These are phyloP conservation scores for Saxispiralis lemnorum DNA, from an alignment of 495 filamentous ascomycete species.

Conservation along the genomic window DNA sequence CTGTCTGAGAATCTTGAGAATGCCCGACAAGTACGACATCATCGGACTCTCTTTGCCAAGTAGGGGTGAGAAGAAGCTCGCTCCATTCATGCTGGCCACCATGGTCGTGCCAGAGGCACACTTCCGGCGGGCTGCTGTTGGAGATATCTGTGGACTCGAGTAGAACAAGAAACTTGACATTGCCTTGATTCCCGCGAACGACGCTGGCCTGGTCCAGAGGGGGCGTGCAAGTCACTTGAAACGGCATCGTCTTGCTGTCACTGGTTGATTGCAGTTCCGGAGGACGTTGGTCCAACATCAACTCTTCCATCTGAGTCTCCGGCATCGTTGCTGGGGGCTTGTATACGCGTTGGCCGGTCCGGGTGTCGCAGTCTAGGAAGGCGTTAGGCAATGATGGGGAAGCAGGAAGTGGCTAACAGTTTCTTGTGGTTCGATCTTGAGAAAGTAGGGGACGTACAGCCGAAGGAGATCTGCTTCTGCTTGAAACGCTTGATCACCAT, in stretches of 20 bases:
- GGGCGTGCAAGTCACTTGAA: constrained; percentile 40
- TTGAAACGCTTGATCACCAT: constrained; percentile 12
- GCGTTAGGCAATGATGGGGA: neutral
- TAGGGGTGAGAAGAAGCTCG: constrained; percentile 24
- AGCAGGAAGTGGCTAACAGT: neutral
- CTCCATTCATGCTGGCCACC: constrained; percentile 29
- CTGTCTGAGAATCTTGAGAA: constrained; percentile 1
- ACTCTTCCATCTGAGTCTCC: constrained; percentile 7
- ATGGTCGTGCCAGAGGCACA: constrained; percentile 60
- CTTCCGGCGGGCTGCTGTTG: constrained; percentile 45
- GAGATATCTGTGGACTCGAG: constrained; percentile 30
- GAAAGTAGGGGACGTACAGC: constrained; percentile 8
- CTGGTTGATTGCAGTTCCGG: constrained; percentile 4
- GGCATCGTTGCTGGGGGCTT: constrained; percentile 3
- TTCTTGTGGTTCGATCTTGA: neutral
- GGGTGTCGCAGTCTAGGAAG: constrained; percentile 13
- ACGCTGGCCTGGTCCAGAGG: constrained; percentile 53
- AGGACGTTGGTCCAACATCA: constrained; percentile 11
- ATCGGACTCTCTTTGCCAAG: constrained; percentile 3
- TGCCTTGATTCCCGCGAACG: constrained; percentile 24
- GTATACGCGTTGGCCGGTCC: constrained; percentile 13
- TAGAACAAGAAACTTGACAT: constrained; percentile 41
- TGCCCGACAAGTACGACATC: constrained; percentile 9
- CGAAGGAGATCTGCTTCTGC: constrained; percentile 14
- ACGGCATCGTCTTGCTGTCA: constrained; percentile 24